Evolutionary conservation across 2,329 filamentous ascomycete genomes (phyloP).

Genomic region (Thielaviopsis punctulata): DNA sequence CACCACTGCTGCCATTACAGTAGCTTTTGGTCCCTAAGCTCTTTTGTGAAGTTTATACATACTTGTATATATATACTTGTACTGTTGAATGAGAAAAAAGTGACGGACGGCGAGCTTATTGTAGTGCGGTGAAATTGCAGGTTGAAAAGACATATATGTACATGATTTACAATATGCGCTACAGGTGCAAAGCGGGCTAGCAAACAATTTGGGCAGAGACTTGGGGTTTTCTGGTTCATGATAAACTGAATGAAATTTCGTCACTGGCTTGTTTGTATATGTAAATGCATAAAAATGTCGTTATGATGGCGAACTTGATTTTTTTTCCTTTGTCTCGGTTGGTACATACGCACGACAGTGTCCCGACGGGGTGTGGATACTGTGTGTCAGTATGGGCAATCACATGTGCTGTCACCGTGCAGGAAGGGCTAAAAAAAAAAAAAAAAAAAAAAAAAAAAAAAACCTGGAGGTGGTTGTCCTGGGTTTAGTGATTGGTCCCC

Average conservation of each 20-base stretch:
- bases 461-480: not conserved
- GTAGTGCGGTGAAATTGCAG: no score
- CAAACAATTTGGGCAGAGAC: no score
- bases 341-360: not conserved
- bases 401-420: not conserved
- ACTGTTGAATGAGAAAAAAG: no score
- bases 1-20: no score
- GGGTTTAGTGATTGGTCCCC: not conserved
- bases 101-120: no score
- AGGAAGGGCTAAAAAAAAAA: not conserved
- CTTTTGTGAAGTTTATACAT: not conserved
- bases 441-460: not conserved
- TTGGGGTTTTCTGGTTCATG: no score
- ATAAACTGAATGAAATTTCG: no score
- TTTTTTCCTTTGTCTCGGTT: not conserved
- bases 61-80: not conserved
- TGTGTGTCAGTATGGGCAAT: not conserved
- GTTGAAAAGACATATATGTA: no score
- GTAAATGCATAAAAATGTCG: not conserved
- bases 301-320: no score
- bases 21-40: not conserved
- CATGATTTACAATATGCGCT: no score
- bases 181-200: no score
- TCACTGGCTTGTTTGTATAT: not conserved
- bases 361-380: not conserved